Base-by-base conservation (phyloP, 805 yeast genomes). In the Ogataea chonburiensis region DNA sequence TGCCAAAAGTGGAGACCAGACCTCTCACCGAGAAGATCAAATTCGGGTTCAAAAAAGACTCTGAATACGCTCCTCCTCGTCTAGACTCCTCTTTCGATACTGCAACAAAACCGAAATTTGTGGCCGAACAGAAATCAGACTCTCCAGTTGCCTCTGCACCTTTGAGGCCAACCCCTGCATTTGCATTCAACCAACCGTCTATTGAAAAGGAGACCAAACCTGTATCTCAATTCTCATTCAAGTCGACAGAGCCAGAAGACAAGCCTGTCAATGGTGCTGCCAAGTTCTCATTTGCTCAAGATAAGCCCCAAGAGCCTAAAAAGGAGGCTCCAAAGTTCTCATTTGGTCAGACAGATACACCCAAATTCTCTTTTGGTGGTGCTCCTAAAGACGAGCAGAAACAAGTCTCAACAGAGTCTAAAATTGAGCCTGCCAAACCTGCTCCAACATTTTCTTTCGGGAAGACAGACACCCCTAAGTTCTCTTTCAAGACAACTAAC, bases 21-120 rank as follows among this genome's bases (percentile, higher is more conserved):
- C 42, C 53, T 13, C 14, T 54, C 5, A 14, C 42, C 4, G 41
- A 47, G 10, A 58, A 58, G 23, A 26, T 58, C 12, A 58, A 49
- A 34, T 58, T 58, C 20, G 35, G 20, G 5, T 16, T 43, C 3
- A 46, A 38, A n/a, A 26, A 49, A 13, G 43, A 34, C 11, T 17
- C 43, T 15, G 31, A 30, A 9, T 47, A 53, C 16, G 38, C 39
- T 11, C 36, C 58, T 1, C 22, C 45, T 5, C 43, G 27, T 17
- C 37, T 31, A 30, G 43, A 32, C 35, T 40, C 31, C 7, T 17
- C 34, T 15, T 48, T 48, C 20, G 51, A 48, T 24, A 48, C 44
- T 3, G 47, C 51, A 1, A 27, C 40, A 2, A 42, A 38, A 28
- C 51, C 46, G 2, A 49, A 42, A 34, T 36, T 43, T 10, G 32